Evolutionary conservation across 164 flowering plant genomes (phyloP).

Genomic region (Akebia trifoliata): DNA sequence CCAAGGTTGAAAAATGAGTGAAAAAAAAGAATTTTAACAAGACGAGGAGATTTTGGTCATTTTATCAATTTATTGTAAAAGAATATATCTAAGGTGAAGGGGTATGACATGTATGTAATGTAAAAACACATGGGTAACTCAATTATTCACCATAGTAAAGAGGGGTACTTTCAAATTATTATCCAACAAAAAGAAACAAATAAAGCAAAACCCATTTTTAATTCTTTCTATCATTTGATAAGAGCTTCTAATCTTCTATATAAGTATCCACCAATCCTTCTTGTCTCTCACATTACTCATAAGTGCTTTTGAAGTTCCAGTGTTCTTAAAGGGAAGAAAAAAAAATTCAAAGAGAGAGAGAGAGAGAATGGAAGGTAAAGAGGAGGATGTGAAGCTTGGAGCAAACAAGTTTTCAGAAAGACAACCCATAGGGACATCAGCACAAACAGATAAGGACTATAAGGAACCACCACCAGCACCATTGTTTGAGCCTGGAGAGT

Average conservation of each 20-base stretch:
- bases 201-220: not conserved
- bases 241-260: slow-evolving; percentile 5
- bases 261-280: not conserved
- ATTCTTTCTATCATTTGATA: not conserved
- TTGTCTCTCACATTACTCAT: not conserved
- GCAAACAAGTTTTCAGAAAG: slow-evolving; percentile 29
- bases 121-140: too few relatives aligned
- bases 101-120: too few relatives aligned
- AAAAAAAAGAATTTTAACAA: too few relatives aligned
- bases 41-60: too few relatives aligned
- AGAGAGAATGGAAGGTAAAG: slow-evolving; percentile 23
- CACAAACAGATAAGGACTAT: slow-evolving; percentile 30
- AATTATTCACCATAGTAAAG: too few relatives aligned
- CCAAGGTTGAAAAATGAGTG: too few relatives aligned
- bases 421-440: slow-evolving; percentile 29
- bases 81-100: too few relatives aligned
- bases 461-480: too few relatives aligned
- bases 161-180: not conserved
- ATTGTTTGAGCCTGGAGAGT: slow-evolving; percentile 30
- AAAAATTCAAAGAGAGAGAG: not conserved
- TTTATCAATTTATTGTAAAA: too few relatives aligned
- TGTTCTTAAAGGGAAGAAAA: not conserved
- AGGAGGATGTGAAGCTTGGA: slow-evolving; percentile 30
- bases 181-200: not conserved
- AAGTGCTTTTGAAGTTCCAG: not conserved